phyloP scores from a whole-genome alignment of 176 grass and related monocot species.

The Aegilops speltoides region DNA sequence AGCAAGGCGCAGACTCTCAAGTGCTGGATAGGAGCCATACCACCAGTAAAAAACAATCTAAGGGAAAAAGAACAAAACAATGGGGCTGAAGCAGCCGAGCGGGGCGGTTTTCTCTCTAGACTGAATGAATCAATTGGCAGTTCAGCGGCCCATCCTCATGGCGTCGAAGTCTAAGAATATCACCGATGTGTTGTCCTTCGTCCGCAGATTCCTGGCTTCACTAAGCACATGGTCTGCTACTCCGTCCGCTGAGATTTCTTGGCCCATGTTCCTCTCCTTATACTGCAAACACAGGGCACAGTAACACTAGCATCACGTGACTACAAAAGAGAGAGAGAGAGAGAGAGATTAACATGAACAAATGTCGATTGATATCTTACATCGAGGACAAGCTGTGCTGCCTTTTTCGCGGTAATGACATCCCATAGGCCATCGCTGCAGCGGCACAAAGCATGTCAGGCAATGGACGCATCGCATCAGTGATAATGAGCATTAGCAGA shows the following conservation, averaged over 20 bases:
- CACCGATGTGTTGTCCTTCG: slow-evolving; percentile 76
- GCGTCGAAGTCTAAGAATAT: slow-evolving; percentile 70
- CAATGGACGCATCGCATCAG: neutral
- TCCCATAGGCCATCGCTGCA: slow-evolving; percentile 81
- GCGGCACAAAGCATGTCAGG: neutral
- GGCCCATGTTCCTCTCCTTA: slow-evolving; percentile 40
- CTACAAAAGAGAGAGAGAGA: too few species aligned
- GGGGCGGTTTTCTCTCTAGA: neutral
- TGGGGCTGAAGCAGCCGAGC: slow-evolving; percentile 10
- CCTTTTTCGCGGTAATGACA: slow-evolving; percentile 52
- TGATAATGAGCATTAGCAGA: neutral
- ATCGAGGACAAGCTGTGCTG: slow-evolving; percentile 53
- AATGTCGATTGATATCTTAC: slow-evolving; percentile 29
- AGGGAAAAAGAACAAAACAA: slow-evolving; percentile 19
- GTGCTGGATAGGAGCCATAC: neutral
- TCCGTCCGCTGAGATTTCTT: slow-evolving; percentile 34
- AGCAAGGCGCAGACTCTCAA: neutral
- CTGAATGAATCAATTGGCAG: slow-evolving; percentile 1
- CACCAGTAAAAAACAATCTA: neutral
- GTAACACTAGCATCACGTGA: neutral
- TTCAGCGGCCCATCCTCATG: slow-evolving; percentile 47
- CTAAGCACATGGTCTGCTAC: slow-evolving; percentile 54
- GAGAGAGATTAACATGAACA: neutral
- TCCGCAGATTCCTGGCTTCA: slow-evolving; percentile 56
- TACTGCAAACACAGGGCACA: slow-evolving; percentile 22